Base-by-base conservation (phyloP, 2,329 filamentous ascomycete genomes). In the Aspergillus sergii region DNA sequence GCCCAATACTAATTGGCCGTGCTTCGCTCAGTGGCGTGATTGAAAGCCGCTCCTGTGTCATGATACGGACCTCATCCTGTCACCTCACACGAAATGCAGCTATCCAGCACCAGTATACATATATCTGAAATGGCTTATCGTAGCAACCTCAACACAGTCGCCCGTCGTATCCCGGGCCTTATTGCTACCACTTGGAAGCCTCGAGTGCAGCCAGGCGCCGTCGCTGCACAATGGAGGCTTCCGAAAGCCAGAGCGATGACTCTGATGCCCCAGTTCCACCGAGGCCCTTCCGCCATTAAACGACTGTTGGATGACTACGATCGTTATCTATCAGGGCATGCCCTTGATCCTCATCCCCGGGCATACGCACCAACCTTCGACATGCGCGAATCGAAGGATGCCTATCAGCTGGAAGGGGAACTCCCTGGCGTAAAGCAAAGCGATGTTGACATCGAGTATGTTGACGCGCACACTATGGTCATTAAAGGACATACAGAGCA, bases 371-470 rank as follows among this genome's bases (percentile, higher is more conserved):
- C 51, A 10, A 55, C 51, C 21, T 84, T 84, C 64, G 82, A 84
- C 66, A 75, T 84, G 53, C 78, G 78, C 61, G 82, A 84, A 69
- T 76, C 72, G 30, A 73, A 76, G 2, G 75, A 80, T 1, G 71
- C 77, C 46, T 84, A 83, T 70, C 68, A 79, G 63, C 76, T 84
- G 12, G 80, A 83, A 57, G 82, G 81, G 34, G 82, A 84, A 60
- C 72, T 84, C 1, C 82, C 82, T 3, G 82, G 82, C 19, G 72
- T 84, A 57, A 73, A 76, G 30, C 79, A 82, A 67, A 79, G 82
- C 64, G 77, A 83, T 60, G 71, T 84, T 57, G 74, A 79, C 60
- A 80, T 84, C 57, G 80, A 83, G 61, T 84, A 83, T 70, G 72
- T 78, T 58, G 82, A 84, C 63, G 71, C 78, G 11, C 77, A 81